Evolutionary conservation across 1,139 yeast species (phyloP), one percentile per base, ranked within the genome.

Genomic region (Zygosaccharomyces pseudobailii): DNA sequence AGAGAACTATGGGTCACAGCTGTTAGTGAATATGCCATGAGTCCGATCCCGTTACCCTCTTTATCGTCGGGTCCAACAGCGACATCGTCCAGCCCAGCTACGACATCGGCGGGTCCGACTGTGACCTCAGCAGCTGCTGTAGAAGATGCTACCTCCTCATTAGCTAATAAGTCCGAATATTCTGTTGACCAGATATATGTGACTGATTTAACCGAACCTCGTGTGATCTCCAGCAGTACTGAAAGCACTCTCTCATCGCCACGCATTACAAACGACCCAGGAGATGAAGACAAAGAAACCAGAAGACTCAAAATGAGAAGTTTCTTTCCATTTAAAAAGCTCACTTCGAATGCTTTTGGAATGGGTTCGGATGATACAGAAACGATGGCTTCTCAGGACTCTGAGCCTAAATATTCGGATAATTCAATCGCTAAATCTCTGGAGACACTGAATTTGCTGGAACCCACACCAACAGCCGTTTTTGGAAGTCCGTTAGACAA

Each of bases 1-100:
- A 77, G 96, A 46, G 95, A 87, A 56, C 74, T 74, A 4, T 87
- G 96, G 96, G 78, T 84, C 24, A 73, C 78, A 20, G 74, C 79
- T 1, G 68, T 85, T 54, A 72, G 82, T 36, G 82, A 78, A 50
- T 71, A 72, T 44, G 64, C 47, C 25, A 13, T 46, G 35, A 37
- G 42, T 21, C 46, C 51, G 7, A 24, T 9, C 5, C 41, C 41
- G 5, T 23, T 34, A 28, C 41, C 41, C 17, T 25, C 38, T 34
- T 40, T 43, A 17, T 41, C 54, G n/a, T 49, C 49, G 31, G 43
- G 44, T 6, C 33, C 50, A 20, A 50, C 47, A 13, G 17, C 38
- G 38, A 41, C 44, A 17, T 41, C 54, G n/a, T 49, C 49, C 31
- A 40, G 44, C 9, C 33, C 50, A 20, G 49, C 47, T 33, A 36